These are phyloP conservation scores for Scedosporium aurantiacum DNA, from an alignment of 2,329 filamentous ascomycete species.

Conservation along the genomic window DNA sequence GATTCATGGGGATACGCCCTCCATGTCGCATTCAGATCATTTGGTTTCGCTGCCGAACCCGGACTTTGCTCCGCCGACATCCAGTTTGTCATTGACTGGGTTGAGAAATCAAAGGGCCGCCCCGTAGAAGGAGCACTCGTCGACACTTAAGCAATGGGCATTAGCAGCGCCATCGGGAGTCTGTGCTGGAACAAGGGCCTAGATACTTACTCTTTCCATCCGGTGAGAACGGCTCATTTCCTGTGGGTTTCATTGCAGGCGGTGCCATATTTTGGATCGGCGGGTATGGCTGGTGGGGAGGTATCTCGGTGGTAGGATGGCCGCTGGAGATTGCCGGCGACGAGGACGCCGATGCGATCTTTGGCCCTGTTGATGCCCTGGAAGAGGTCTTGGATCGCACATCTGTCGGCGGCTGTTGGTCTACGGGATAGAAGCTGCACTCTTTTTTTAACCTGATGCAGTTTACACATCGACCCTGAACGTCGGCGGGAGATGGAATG, in stretches of 20 bases:
- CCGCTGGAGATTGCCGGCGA: constrained; percentile 35
- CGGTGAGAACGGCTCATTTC: constrained; percentile 24
- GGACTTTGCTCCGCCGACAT: constrained; percentile 29
- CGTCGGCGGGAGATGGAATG: constrained; percentile 61
- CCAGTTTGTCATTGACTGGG: constrained; percentile 31
- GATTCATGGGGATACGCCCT: constrained; percentile 37
- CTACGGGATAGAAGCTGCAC: constrained; percentile 84
- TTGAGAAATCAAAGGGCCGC: constrained; percentile 26
- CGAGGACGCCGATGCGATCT: constrained; percentile 33
- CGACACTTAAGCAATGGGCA: constrained; percentile 17
- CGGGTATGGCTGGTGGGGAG: constrained; percentile 28
- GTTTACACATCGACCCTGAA: constrained; percentile 72
- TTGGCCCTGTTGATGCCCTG: constrained; percentile 26
- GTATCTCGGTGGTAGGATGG: constrained; percentile 29
- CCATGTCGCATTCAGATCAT: constrained; percentile 35
- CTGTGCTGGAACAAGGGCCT: neutral
- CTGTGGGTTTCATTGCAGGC: constrained; percentile 27
- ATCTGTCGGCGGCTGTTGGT: constrained; percentile 52
- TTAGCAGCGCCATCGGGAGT: constrained; percentile 12
- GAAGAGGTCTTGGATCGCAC: constrained; percentile 29
- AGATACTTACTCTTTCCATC: constrained; percentile 32
- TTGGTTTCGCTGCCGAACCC: constrained; percentile 27
- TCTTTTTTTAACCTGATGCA: constrained; percentile 92
- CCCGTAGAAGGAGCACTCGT: constrained; percentile 21
- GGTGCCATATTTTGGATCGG: constrained; percentile 34